Base-by-base conservation (phyloP, 495 filamentous ascomycete species). In the Penicilliopsis zonata region DNA sequence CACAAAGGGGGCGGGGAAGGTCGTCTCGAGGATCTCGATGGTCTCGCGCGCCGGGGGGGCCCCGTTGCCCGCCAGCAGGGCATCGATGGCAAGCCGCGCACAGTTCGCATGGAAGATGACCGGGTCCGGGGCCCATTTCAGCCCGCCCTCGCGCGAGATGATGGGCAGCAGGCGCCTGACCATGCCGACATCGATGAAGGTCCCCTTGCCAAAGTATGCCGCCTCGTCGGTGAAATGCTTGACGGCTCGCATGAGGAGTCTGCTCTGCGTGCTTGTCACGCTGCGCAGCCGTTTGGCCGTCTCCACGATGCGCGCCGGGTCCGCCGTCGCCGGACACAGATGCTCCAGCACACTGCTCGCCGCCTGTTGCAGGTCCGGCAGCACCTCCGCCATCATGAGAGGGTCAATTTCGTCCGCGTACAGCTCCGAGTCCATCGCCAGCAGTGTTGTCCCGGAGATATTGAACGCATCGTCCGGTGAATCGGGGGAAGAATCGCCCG, bases 401-500 rank as follows among this genome's bases (percentile, higher is more conserved):
- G 43, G 36, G 16, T 58, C 44, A 4, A 44, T 15, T 10, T 47
- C 39, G 2, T 25, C 41, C 8, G 35, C 34, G 10, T 36, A 33
- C 32, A 57, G 44, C 28, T 58, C 55, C 7, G 47, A 47, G 0
- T 44, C 43, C 21, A 29, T 32, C 5, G 38, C 33, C 3, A 56
- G 24, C 25, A 62, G 40, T 1, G 61, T 65, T 2, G 57, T 59
- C 9, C 61, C 61, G 12, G 61, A 59, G 21, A 63, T 50, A 28
- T 65, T 58, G 34, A 31, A 43, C 16, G 45, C 43, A 24, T 53
- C 58, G 20, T 63, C 57, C n/a, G 25, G 25, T 12, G 25, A n/a
- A 13, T 27, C 4, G 25, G 14, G 10, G 25, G 25, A 13, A 4
- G 25, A 27, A n/a, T n/a, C n/a, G n/a, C n/a, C n/a, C n/a, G n/a